Percentiles rank a stretch among this genome's conserved stretches.
Conservation (phyloP, 176 grass and related monocot genomes). For the Triticum monococcum region DNA sequence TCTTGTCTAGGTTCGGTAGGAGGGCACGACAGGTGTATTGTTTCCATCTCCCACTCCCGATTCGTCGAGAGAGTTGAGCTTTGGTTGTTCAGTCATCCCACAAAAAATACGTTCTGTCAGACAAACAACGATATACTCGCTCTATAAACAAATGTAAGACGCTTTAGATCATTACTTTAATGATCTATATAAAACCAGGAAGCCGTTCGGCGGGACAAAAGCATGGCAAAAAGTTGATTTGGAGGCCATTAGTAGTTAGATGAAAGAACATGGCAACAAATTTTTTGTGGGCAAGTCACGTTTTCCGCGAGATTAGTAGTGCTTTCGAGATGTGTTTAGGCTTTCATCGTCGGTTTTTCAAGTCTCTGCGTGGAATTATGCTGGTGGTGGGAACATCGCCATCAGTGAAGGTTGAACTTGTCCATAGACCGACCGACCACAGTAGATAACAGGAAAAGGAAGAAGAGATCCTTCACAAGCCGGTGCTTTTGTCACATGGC, state of each 20-base stretch:
- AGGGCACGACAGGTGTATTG: background rate
- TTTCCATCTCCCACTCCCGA: background rate
- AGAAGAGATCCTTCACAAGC: too few species aligned
- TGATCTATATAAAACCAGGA: too few species aligned
- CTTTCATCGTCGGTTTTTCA: too few species aligned
- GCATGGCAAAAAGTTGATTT: background rate
- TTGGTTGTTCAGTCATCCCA: background rate
- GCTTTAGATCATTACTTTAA: too few species aligned
- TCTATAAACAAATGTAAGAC: too few species aligned
- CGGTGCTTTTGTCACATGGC: too few species aligned
- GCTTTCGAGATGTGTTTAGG: too few species aligned
- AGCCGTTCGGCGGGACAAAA: too few species aligned
- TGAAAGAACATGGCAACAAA: background rate
- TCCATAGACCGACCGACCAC: background rate
- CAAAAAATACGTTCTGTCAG: background rate
- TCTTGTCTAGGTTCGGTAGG: background rate
- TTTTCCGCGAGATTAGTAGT: background rate
- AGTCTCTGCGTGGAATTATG: background rate
- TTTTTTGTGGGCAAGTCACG: background rate
- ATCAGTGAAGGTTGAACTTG: background rate
- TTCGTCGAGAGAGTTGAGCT: background rate
- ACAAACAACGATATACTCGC: too few species aligned
- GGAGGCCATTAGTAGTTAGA: background rate
- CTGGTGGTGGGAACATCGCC: background rate
- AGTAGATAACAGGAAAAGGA: too few species aligned